A percentile compares a stretch with the other conserved stretches of the same genome.
Conservation (phyloP, 345 rosid genomes). For the Eucalyptus microcorys region DNA sequence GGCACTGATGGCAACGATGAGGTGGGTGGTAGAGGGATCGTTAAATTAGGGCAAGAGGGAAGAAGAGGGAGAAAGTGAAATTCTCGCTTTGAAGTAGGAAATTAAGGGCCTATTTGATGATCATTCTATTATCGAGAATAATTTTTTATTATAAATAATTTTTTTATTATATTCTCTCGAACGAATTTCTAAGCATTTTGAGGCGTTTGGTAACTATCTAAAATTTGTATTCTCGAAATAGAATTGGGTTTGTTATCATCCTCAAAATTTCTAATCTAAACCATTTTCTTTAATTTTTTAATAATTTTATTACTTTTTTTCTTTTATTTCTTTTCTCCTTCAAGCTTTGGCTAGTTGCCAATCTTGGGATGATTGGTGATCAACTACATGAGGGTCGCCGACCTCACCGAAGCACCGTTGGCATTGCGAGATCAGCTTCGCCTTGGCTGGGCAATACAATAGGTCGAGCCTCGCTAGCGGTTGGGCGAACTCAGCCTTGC, state of each 20-base stretch:
- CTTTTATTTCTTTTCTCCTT: fast-evolving
- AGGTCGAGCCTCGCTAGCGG: fast-evolving
- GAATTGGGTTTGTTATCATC: fast-evolving
- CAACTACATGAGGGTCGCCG: fast-evolving
- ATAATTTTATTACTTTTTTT: too few relatives aligned
- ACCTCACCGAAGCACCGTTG: too few relatives aligned
- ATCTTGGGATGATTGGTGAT: too few relatives aligned
- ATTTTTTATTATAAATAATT: too few relatives aligned
- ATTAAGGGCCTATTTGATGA: too few relatives aligned
- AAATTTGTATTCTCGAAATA: too few relatives aligned
- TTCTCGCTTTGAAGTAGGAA: fast-evolving
- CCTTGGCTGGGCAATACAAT: too few relatives aligned
- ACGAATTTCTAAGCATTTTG: fast-evolving
- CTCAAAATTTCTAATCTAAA: too few relatives aligned
- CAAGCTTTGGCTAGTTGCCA: fast-evolving
- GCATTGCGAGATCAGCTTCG: too few relatives aligned
- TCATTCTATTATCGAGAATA: fast-evolving
- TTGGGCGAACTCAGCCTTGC: fast-evolving
- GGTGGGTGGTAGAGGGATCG: not conserved
- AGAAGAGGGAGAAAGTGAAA: not conserved
- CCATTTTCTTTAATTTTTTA: too few relatives aligned
- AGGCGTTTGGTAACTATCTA: fast-evolving
- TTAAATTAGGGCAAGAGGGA: not conserved
- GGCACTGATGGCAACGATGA: not conserved
- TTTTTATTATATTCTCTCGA: too few relatives aligned